Conservation (phyloP, 495 filamentous ascomycete genomes). For the Talaromyces thailandensis region DNA sequence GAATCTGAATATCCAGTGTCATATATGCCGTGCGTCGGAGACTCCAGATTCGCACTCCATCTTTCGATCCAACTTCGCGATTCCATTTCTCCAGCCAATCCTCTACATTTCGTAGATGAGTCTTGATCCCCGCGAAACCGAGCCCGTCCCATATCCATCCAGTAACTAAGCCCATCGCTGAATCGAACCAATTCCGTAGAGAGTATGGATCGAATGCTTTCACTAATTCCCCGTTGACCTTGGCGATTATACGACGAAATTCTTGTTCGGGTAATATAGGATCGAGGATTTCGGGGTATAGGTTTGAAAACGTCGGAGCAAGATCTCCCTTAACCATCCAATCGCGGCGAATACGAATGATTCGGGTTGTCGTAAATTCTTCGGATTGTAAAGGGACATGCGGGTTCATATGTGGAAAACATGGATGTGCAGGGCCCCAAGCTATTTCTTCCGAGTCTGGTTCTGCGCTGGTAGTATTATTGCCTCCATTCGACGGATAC, state of each 20-base stretch:
- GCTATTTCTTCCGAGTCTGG: slow-evolving; percentile 41
- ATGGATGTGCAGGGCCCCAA: slow-evolving; percentile 86
- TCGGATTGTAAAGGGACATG: slow-evolving; percentile 72
- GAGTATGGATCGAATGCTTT: slow-evolving; percentile 67
- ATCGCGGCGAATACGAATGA: slow-evolving; percentile 85
- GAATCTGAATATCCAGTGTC: slow-evolving; percentile 80
- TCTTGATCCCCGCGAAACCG: slow-evolving; percentile 62
- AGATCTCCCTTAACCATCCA: slow-evolving; percentile 87
- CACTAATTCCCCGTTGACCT: slow-evolving; percentile 63
- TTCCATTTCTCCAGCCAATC: slow-evolving; percentile 79
- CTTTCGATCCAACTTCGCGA: slow-evolving; percentile 43
- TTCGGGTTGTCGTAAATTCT: slow-evolving; percentile 66
- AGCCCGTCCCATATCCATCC: slow-evolving; percentile 93
- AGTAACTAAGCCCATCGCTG: slow-evolving; percentile 65
- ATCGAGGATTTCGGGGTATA: slow-evolving; percentile 92
- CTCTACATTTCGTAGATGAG: slow-evolving; percentile 57
- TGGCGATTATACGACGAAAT: slow-evolving; percentile 70
- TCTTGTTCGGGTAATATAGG: slow-evolving; percentile 71
- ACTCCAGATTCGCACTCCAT: slow-evolving; percentile 62
- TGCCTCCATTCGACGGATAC: slow-evolving; percentile 21
- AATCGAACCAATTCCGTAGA: slow-evolving; percentile 64
- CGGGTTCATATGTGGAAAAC: slow-evolving; percentile 87
- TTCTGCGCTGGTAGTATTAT: slow-evolving; percentile 43
- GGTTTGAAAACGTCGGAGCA: slow-evolving; percentile 86
- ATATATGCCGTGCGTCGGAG: slow-evolving; percentile 80